phyloP scores from a whole-genome alignment of 2,329 filamentous ascomycete species.

The Exophiala sp. region DNA sequence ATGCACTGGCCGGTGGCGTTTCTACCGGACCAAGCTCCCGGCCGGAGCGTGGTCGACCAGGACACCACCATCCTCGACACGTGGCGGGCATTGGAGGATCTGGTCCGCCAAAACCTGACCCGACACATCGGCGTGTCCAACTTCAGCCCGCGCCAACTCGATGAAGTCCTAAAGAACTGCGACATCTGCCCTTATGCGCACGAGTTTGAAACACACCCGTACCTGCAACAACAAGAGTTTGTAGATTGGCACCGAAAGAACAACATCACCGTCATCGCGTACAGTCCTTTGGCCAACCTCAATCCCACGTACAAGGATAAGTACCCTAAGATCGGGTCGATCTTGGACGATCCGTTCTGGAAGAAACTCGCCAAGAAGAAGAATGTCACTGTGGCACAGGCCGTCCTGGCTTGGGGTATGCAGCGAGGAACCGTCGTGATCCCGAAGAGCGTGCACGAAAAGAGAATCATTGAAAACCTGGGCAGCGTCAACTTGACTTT shows the following conservation, averaged over 20 bases:
- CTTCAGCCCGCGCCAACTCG: constrained; percentile 32
- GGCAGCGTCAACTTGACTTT: constrained; percentile 27
- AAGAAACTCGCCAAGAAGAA: constrained; percentile 39
- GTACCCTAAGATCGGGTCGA: constrained; percentile 30
- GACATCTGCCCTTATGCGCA: constrained; percentile 32
- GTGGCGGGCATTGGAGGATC: constrained; percentile 63
- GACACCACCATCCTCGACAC: constrained; percentile 38
- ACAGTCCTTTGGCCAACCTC: constrained; percentile 40
- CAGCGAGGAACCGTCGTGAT: constrained; percentile 49
- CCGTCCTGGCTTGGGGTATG: constrained; percentile 49
- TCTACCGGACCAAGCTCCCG: constrained; percentile 29
- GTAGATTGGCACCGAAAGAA: constrained; percentile 34
- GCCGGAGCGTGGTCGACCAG: constrained; percentile 30
- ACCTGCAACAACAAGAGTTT: constrained; percentile 37
- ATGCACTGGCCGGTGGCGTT: constrained; percentile 44
- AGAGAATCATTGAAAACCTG: constrained; percentile 46
- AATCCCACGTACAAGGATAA: constrained; percentile 46
- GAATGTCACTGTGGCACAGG: constrained; percentile 43
- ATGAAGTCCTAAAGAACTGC: constrained; percentile 29
- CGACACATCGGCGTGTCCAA: constrained; percentile 65
- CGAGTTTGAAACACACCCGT: constrained; percentile 40
- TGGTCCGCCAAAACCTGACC: constrained; percentile 53
- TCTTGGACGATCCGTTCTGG: constrained; percentile 45
- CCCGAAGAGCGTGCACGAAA: constrained; percentile 48
- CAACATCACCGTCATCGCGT: constrained; percentile 38